Percentiles rank a stretch among this genome's conserved stretches.
Conservation (phyloP, 306 rosid species). For the Pueraria montana region DNA sequence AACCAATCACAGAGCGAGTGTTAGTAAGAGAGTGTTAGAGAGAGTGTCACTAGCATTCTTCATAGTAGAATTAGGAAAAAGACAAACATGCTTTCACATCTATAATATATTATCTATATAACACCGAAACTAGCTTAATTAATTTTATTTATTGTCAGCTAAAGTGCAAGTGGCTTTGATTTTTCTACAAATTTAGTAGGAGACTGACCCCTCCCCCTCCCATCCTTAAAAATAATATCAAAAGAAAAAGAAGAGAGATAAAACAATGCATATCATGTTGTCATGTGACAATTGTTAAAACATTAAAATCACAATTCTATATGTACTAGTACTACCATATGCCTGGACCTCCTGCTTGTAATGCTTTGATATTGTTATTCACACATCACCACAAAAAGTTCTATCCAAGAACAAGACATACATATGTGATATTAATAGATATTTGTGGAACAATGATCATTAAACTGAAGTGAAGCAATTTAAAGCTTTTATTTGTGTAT, state of each 20-base stretch:
- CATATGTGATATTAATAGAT: background rate
- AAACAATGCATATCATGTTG: slow-evolving; percentile 13
- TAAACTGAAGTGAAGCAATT: slow-evolving; percentile 19
- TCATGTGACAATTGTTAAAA: background rate
- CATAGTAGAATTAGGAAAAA: background rate
- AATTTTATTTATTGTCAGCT: background rate
- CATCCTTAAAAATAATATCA: background rate
- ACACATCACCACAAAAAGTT: background rate
- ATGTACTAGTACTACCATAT: background rate
- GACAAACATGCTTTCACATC: slow-evolving; percentile 13
- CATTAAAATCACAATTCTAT: slow-evolving; percentile 23
- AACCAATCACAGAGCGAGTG: too few species aligned
- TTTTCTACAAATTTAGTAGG: slow-evolving; percentile 9
- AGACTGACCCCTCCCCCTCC: background rate
- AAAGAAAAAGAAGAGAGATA: background rate
- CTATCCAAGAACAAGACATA: slow-evolving; percentile 21
- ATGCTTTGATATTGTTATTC: background rate
- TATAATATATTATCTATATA: background rate
- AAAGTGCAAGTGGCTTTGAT: background rate
- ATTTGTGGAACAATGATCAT: slow-evolving; percentile 15
- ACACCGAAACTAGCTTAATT: background rate
- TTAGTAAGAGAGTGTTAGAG: too few species aligned
- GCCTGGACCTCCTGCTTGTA: slow-evolving; percentile 5
- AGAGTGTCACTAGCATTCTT: too few species aligned
- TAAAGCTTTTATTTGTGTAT: slow-evolving; percentile 2